Evolutionary conservation across 805 yeast genomes (phyloP).

Genomic region (Pichia cephalocereana): DNA sequence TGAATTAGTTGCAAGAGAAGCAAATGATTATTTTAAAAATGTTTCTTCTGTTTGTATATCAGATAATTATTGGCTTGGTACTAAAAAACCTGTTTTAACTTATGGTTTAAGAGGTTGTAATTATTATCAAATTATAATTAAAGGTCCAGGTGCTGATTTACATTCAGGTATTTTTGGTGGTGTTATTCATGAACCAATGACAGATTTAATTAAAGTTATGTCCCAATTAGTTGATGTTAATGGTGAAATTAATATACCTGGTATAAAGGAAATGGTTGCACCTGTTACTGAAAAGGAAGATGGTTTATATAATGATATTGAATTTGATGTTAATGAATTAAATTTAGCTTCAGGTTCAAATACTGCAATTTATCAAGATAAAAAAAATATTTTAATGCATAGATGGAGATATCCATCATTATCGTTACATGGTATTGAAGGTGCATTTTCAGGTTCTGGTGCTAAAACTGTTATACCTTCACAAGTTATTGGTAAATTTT

Average conservation of each 20-base stretch:
- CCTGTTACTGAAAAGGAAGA: slow-evolving; percentile 79
- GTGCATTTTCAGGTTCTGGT: slow-evolving; percentile 91
- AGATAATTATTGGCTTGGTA: slow-evolving; percentile 98
- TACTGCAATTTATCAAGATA: slow-evolving; percentile 67
- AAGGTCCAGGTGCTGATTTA: slow-evolving; percentile 94
- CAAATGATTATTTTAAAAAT: slow-evolving; percentile 67
- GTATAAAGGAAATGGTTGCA: slow-evolving; percentile 90
- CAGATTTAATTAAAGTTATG: slow-evolving; percentile 76
- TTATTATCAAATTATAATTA: slow-evolving; percentile 74
- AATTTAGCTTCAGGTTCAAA: slow-evolving; percentile 84
- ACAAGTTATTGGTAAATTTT: slow-evolving; percentile 86
- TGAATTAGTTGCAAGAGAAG: slow-evolving; percentile 69
- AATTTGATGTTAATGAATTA: slow-evolving; percentile 74
- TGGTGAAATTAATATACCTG: slow-evolving; percentile 83
- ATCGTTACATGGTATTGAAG: slow-evolving; percentile 95
- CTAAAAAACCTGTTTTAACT: slow-evolving; percentile 92
- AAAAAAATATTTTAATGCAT: slow-evolving; percentile 86
- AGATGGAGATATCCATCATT: slow-evolving; percentile 98
- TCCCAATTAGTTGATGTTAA: slow-evolving; percentile 65
- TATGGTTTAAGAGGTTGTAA: slow-evolving; percentile 96
- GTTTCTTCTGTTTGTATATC: slow-evolving; percentile 94
- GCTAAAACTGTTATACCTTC: slow-evolving; percentile 99
- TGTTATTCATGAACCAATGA: slow-evolving; percentile 93
- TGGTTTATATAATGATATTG: slow-evolving; percentile 73
- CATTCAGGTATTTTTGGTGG: slow-evolving; percentile 99